These are phyloP conservation scores for Penicillium taxi DNA, from an alignment of 495 filamentous ascomycete species.

Conservation along the genomic window DNA sequence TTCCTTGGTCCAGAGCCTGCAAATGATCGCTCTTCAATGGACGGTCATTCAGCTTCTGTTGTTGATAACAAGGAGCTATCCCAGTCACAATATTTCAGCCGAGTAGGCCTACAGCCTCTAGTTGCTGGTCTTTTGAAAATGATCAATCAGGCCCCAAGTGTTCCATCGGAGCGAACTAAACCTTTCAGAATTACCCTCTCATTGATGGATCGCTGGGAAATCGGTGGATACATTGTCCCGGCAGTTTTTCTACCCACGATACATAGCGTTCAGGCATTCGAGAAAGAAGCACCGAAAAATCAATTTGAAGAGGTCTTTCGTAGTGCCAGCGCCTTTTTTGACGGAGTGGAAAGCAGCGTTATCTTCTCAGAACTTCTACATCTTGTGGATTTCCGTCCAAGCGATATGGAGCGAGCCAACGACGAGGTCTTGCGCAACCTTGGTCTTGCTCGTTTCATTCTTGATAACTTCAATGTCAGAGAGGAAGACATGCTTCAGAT, in stretches of 20 bases:
- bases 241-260: conserved; percentile 84
- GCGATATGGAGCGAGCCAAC: conserved; percentile 28
- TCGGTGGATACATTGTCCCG: conserved; percentile 80
- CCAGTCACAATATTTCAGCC: conserved; percentile 64
- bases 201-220: conserved; percentile 96
- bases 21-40: conserved; percentile 34
- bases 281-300: conserved; percentile 48
- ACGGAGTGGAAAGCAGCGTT: conserved; percentile 86
- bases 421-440: conserved; percentile 46
- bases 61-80: conserved; percentile 33
- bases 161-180: conserved; percentile 64
- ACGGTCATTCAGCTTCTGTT: conserved; percentile 40
- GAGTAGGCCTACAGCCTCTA: conserved; percentile 65
- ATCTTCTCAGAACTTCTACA: conserved; percentile 81
- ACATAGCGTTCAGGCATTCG: conserved; percentile 64
- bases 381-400: conserved; percentile 28
- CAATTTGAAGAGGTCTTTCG: conserved; percentile 80
- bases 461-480: conserved; percentile 82
- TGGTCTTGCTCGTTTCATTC: conserved; percentile 69
- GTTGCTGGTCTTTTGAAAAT: conserved; percentile 67
- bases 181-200: conserved; percentile 90
- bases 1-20: conserved; percentile 74
- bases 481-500: conserved; percentile 92
- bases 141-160: conserved; percentile 49
- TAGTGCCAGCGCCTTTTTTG: conserved; percentile 92